phyloP scores from a whole-genome alignment of 1,139 yeast genomes.

The Candida albicans region DNA sequence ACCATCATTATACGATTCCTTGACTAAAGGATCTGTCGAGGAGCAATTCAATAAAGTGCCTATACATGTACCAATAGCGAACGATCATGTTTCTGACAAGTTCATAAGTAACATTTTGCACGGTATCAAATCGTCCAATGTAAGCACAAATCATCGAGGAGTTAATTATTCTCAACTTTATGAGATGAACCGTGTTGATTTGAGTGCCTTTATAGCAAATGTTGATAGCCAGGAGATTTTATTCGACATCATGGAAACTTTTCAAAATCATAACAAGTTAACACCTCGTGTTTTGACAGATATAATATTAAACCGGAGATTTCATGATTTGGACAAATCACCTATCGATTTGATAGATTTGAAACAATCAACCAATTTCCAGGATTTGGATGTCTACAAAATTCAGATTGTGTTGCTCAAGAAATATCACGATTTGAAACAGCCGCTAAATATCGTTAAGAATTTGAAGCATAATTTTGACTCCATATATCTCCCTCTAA shows the following conservation, averaged over 20 bases:
- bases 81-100: conserved; percentile 13
- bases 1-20: conserved; percentile 38
- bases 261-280: conserved; percentile 29
- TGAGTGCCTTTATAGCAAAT: conserved; percentile 22
- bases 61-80: background rate
- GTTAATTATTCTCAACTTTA: conserved; percentile 13
- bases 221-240: conserved; percentile 26
- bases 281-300: conserved; percentile 26
- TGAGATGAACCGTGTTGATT: conserved; percentile 21
- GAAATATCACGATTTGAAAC: conserved; percentile 34
- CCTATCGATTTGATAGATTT: conserved; percentile 18
- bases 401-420: conserved; percentile 34
- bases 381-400: conserved; percentile 15
- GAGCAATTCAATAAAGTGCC: conserved; percentile 23
- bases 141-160: conserved; percentile 10
- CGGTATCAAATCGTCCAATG: conserved; percentile 21
- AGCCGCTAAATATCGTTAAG: conserved; percentile 33
- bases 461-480: conserved; percentile 31
- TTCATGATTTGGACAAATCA: conserved; percentile 22
- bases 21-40: conserved; percentile 32
- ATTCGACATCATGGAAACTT: conserved; percentile 27
- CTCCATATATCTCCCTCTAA: conserved; percentile 26
- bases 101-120: conserved; percentile 22
- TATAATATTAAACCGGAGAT: conserved; percentile 29
- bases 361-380: conserved; percentile 1